Base-by-base conservation (phyloP, 306 rosid genomes). In the Dryas octopetala region DNA sequence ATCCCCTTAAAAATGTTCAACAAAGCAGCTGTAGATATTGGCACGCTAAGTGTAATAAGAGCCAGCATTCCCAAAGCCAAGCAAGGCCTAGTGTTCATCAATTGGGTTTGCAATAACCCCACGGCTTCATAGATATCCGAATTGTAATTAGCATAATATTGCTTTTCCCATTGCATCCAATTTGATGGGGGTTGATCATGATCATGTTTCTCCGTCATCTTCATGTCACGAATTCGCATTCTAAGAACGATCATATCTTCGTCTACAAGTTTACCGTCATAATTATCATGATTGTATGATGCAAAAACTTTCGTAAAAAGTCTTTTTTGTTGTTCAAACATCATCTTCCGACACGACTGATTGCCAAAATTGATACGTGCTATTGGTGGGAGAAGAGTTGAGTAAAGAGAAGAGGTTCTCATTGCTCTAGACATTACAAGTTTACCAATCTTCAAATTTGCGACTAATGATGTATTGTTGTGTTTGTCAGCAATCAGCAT, bases 241-340 rank as follows among this genome's bases (percentile, higher is more conserved):
- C 93, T 70, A 2, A 89, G 93, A 73, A 83, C 52, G 16, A 89
- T 83, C 91, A 89, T 89, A 83, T 65, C 82, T 64, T 83, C 84
- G 43, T 86, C 93, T 45, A 86, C 93, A 46, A 81, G 75, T 73
- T 79, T 86, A 9, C 93, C 89, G 51, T 81, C 72, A 26, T 86
- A 78, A 4, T 62, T 80, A 59, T 80, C 82, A 12, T 78, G 70
- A 75, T 84, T 88, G 1, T 59, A 75, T 7, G 84, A 81, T 13
- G 89, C 89, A 41, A 7, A 46, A 62, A 79, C 68, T 9, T 45
- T 66, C 38, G 2, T 32, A 1, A 2, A 32, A 32, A 32, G 3
- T 32, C 1, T 32, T 1, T 32, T 32, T 32, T 1, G 3, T 32
- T 2, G 38, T 32, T 32, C 3, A 32, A 32, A 32, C 38, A 32